A percentile compares a stretch with the other conserved stretches of the same genome.
Conservation (phyloP, 208 protist species). For the Acanthamoeba castellanii region DNA sequence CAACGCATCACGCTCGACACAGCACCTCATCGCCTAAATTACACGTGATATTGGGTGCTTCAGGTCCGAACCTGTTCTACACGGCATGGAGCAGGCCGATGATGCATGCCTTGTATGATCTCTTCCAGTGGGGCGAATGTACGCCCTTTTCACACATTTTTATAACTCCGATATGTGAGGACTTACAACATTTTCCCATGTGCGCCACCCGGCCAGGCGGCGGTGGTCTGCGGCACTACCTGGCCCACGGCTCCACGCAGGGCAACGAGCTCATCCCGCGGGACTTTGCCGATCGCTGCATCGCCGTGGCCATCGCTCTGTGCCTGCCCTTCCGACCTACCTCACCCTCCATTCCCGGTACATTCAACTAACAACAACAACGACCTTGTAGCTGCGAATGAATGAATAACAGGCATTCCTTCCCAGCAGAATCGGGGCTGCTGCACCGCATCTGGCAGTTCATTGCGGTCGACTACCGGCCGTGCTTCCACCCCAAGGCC, state of each 20-base stretch:
- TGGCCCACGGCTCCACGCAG: conserved; percentile 66
- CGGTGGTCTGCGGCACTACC: conserved; percentile 28
- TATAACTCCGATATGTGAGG: neutral
- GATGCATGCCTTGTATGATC: conserved; percentile 63
- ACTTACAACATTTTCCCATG: neutral
- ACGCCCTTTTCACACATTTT: neutral
- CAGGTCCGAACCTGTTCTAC: conserved; percentile 62
- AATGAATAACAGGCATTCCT: neutral
- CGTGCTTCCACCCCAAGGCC: conserved; percentile 66
- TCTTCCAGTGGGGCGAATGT: conserved; percentile 66
- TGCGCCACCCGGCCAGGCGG: neutral
- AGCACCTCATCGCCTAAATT: neutral
- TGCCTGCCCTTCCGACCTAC: conserved; percentile 40
- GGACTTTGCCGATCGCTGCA: conserved; percentile 60
- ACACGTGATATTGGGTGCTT: neutral
- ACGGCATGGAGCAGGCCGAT: neutral
- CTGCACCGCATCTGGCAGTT: conserved; percentile 49
- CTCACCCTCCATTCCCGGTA: neutral
- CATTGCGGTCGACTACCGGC: conserved; percentile 38
- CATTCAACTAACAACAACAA: neutral
- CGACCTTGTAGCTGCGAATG: no score
- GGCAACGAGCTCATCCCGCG: conserved; percentile 59
- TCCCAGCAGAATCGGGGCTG: neutral
- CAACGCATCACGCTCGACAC: neutral
- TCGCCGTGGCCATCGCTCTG: conserved; percentile 55